phyloP scores from a whole-genome alignment of 371 early-diverging fungal species.

The Actinomortierella ambigua region DNA sequence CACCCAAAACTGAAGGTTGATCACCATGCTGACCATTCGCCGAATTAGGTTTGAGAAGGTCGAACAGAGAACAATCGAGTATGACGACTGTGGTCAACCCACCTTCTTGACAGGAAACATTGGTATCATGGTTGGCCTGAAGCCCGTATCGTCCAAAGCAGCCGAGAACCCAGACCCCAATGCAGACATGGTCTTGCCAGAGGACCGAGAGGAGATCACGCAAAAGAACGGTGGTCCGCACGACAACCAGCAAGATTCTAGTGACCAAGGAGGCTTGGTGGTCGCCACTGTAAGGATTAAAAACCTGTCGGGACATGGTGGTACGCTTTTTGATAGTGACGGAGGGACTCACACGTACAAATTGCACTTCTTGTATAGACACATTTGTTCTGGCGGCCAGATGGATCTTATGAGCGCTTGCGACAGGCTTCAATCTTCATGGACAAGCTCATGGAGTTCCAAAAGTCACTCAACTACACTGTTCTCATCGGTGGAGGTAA shows the following conservation, averaged over 20 bases:
- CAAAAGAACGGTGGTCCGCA: conserved; percentile 42
- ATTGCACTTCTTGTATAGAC: conserved; percentile 14
- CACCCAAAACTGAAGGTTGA: no score
- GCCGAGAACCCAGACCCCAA: conserved; percentile 41
- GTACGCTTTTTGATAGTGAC: no score
- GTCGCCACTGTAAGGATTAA: conserved; percentile 45
- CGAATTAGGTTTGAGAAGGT: conserved; percentile 38
- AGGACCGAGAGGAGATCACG: conserved; percentile 10
- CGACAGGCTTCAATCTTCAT: conserved; percentile 54
- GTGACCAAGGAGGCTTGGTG: conserved; percentile 24
- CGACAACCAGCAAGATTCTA: conserved; percentile 11
- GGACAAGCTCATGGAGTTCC: conserved; percentile 37
- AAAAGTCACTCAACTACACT: conserved; percentile 25
- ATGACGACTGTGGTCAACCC: conserved; percentile 51
- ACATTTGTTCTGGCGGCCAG: conserved; percentile 66
- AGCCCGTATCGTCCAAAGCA: conserved; percentile 10
- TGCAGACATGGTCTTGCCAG: conserved; percentile 40
- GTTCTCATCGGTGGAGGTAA: conserved; percentile 47
- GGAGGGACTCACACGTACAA: no score
- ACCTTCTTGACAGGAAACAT: conserved; percentile 60
- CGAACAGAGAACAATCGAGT: conserved; percentile 51
- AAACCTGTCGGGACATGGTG: no score
- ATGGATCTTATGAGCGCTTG: conserved; percentile 59
- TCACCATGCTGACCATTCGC: no score
- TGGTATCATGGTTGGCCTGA: conserved; percentile 52